Conservation (phyloP, 1,139 yeast species). For the Kluyveromyces marxianus region DNA sequence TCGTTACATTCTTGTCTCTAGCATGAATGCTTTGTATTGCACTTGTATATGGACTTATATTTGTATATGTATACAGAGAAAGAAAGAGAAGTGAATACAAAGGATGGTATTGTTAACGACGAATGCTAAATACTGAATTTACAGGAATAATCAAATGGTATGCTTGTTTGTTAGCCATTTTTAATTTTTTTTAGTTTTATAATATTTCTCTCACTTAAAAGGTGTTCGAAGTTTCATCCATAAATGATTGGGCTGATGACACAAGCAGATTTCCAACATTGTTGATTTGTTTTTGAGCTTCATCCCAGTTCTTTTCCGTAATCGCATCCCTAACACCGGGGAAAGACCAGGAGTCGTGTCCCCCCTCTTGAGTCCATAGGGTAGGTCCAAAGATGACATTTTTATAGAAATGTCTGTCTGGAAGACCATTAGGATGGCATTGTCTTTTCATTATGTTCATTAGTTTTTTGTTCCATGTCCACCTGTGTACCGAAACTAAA, state of each 20-base stretch:
- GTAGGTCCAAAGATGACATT: conserved; percentile 71
- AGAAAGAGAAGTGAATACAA: too few species aligned
- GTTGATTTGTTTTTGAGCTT: conserved; percentile 52
- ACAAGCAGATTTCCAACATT: conserved; percentile 35
- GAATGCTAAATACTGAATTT: too few species aligned
- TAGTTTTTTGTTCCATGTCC: conserved; percentile 73
- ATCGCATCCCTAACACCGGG: conserved; percentile 67
- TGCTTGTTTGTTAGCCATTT: too few species aligned
- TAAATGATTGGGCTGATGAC: conserved; percentile 29
- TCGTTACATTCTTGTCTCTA: too few species aligned
- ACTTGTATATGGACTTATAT: too few species aligned
- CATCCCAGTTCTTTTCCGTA: conserved; percentile 37
- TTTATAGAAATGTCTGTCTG: conserved; percentile 56
- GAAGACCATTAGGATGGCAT: conserved; percentile 41
- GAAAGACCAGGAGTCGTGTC: conserved; percentile 57
- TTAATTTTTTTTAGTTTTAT: too few species aligned
- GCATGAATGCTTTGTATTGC: too few species aligned
- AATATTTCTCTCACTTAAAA: background rate
- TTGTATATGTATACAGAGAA: too few species aligned
- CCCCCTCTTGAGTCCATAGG: conserved; percentile 38
- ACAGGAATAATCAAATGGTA: too few species aligned
- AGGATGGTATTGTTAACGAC: too few species aligned
- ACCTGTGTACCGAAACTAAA: conserved; percentile 57
- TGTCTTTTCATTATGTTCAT: conserved; percentile 50
- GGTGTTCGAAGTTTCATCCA: conserved; percentile 23